phyloP scores from a whole-genome alignment of 148 eudicot genomes.

The Rhododendron williamsianum region DNA sequence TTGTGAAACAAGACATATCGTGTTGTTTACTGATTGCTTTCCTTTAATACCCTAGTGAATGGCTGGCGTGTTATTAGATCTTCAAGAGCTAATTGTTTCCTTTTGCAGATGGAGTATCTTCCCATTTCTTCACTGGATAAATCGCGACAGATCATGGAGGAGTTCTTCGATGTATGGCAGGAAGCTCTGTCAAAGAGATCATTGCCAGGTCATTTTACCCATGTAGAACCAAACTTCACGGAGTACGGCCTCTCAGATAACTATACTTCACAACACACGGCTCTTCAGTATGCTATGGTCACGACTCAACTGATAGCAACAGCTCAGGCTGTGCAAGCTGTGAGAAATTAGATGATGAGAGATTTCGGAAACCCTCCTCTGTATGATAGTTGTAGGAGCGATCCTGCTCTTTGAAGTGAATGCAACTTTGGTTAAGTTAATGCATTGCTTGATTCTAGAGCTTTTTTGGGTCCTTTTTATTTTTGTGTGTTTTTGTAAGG shows the following conservation, averaged over 20 bases:
- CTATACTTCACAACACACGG: constrained; percentile 71
- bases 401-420: neutral
- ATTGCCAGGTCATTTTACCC: constrained; percentile 77
- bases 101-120: constrained; percentile 79
- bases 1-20: neutral
- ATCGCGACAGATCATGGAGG: constrained; percentile 65
- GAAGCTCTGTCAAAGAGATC: constrained; percentile 68
- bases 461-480: no score
- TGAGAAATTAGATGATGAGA: constrained; percentile 44
- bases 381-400: neutral
- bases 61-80: neutral
- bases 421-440: neutral
- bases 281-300: constrained; percentile 76
- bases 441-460: neutral
- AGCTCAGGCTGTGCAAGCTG: constrained; percentile 34
- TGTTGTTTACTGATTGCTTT: neutral
- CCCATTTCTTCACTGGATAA: constrained; percentile 79
- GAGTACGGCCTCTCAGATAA: constrained; percentile 72
- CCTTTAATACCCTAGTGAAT: neutral
- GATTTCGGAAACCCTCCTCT: neutral
- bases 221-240: constrained; percentile 56
- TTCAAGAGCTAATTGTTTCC: neutral
- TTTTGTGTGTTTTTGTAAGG: no score
- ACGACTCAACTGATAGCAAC: constrained; percentile 74
- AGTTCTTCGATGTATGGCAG: constrained; percentile 66